These are phyloP conservation scores for Diutina neorugosa DNA, from an alignment of 1,139 yeast species.

Conservation along the genomic window DNA sequence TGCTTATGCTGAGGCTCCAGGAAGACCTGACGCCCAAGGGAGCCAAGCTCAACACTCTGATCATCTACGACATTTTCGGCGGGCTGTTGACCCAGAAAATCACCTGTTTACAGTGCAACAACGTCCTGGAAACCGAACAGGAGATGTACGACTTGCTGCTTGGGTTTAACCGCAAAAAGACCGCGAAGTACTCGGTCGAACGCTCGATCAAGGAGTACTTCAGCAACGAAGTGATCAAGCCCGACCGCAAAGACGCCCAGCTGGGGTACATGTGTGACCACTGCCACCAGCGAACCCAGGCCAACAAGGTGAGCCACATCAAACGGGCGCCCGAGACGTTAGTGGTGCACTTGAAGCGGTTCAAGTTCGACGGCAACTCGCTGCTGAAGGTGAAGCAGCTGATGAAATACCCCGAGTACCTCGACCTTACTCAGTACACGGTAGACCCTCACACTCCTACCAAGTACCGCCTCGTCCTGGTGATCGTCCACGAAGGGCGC, in stretches of 20 bases:
- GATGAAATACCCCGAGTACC: slow-evolving; percentile 64
- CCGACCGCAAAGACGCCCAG: slow-evolving; percentile 47
- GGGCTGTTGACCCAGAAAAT: slow-evolving; percentile 79
- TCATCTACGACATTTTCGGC: slow-evolving; percentile 87
- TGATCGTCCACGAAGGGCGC: slow-evolving; percentile 89
- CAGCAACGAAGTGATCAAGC: slow-evolving; percentile 61
- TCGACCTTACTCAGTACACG: slow-evolving; percentile 63
- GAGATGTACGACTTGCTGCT: slow-evolving; percentile 88
- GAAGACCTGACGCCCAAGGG: slow-evolving; percentile 92
- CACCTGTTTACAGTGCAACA: slow-evolving; percentile 68
- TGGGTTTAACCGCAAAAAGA: slow-evolving; percentile 43
- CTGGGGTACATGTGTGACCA: slow-evolving; percentile 78
- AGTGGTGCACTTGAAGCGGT: slow-evolving; percentile 77
- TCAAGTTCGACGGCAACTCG: slow-evolving; percentile 66
- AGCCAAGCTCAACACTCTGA: slow-evolving; percentile 64
- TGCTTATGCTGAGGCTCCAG: slow-evolving; percentile 73
- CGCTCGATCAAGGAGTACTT: slow-evolving; percentile 51
- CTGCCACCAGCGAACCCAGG: slow-evolving; percentile 68
- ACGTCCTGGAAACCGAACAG: slow-evolving; percentile 80
- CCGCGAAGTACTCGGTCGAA: background rate
- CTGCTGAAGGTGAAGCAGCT: slow-evolving; percentile 84
- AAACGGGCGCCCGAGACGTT: slow-evolving; percentile 81
- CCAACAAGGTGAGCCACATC: slow-evolving; percentile 63
- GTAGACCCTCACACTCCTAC: slow-evolving; percentile 30
- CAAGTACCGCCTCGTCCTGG: slow-evolving; percentile 66